Base-by-base conservation (phyloP, 2,329 filamentous ascomycete genomes). In the Fusarium nelsonii region DNA sequence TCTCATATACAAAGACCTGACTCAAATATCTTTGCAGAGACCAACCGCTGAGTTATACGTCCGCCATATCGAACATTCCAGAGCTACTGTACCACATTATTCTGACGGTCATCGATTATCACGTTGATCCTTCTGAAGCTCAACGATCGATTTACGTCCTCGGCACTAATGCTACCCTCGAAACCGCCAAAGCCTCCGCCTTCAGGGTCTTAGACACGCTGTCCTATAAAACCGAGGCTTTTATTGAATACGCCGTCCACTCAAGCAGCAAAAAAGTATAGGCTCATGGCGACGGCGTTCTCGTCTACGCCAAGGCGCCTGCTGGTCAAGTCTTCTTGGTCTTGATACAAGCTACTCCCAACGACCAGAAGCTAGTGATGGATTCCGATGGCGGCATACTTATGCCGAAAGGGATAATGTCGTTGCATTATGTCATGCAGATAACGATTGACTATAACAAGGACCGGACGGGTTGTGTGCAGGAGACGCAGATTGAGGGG, bases 371-470 rank as follows among this genome's bases (percentile, higher is more conserved):
- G 6, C 71, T 81, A 8, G 41, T 67, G 8, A 66, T 67, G 2
- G 71, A 61, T 10, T 12, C 65, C 3, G 60, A 75, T 36, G 69
- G 75, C 4, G 61, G 63, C 45, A 44, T 69, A 32, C 26, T 66
- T 8, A 65, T 79, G 18, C 74, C 73, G n/a, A 53, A 69, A 32
- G 74, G 70, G 8, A 70, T 71, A 26, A 64, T 74, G 8, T 69
- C 75, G 41, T 74, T 84, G 58, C 77, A 81, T 65, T 81, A 81
- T 71, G 79, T 84, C 14, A 59, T 84, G 51, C 81, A 83, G 72
- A 82, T 78, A 20, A 82, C 78, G 16, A 75, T 80, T 37, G 75
- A 83, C 71, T 82, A 83, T 73, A 78, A 78, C 60, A 71, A 74
- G 45, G 80, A 81, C 65, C 78, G 78, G 23, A 75, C 70, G 15